Base-by-base conservation (phyloP, 176 grass and related monocot genomes). In the Urochloa ruziziensis region DNA sequence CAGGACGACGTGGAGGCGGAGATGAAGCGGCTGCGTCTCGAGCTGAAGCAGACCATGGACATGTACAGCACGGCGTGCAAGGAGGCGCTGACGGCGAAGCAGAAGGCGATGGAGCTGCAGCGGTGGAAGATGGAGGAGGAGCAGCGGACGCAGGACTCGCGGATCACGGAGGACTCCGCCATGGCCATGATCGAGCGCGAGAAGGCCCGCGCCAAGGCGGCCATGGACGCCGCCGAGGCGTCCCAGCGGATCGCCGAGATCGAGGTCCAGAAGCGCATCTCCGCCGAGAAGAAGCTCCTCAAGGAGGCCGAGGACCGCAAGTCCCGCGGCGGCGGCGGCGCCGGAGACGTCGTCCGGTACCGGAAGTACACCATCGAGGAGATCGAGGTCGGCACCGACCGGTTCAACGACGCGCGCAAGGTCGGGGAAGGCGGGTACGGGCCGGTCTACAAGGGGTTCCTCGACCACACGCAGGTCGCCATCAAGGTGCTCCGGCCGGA, bases 61-160 rank as follows among this genome's bases (percentile, higher is more conserved):
- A 99, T 99, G 96, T 99, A 99, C 83, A 96, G 86, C 93, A 92
- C 89, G 10, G 96, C 93, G 14, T 99, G 96, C 89, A 94, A 88
- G 87, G 96, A 99, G 92, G 93, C 93, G 6, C 35, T 92, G 2
- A 87, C 88, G 5, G 91, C 93, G 1, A 96, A 96, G 57, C 93
- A 99, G 68, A 95, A 99, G 85, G 88, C 92, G 3, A 91, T 48
- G 70, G 96, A 99, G 75, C 83, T 95, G 29, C 90, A 98, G 62
- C 74, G 85, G 51, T 91, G 88, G 91, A 95, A 96, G 76, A 58
- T 56, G 37, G 93, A 96, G 68, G 93, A 99, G 75, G 82, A 90
- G 51, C 80, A 94, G 77, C 89, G 13, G 49, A 12, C 76, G 58
- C 84, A 87, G n/a, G 91, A 91, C 67, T 72, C 85, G 2, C 44